Evolutionary conservation across 2,329 filamentous ascomycete species (phyloP).

Genomic region (Ustulina deusta): DNA sequence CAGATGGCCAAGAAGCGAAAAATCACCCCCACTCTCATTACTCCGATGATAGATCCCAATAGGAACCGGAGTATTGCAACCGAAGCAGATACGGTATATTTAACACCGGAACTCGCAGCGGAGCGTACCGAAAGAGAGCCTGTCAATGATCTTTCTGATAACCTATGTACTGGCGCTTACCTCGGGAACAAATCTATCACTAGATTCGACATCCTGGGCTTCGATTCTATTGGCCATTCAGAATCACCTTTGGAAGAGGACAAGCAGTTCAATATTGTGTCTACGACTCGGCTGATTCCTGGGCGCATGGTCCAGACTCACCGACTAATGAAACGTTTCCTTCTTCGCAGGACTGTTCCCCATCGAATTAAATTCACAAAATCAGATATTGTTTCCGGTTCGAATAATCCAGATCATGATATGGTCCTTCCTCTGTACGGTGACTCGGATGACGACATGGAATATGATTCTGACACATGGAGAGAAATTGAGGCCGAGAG

Average conservation of each 20-base stretch:
- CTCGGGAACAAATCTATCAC: conserved; percentile 46
- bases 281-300: conserved; percentile 20
- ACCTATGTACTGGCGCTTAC: conserved; percentile 36
- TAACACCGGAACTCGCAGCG: not conserved
- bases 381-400: conserved; percentile 46
- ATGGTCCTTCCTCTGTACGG: conserved; percentile 64
- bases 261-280: conserved; percentile 36
- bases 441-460: conserved; percentile 64
- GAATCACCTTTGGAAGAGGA: conserved; percentile 18
- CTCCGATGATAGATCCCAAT: conserved; percentile 37
- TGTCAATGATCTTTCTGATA: conserved; percentile 5
- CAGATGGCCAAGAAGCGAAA: conserved; percentile 45
- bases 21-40: conserved; percentile 43
- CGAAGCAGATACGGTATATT: conserved; percentile 44
- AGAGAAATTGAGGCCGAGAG: conserved; percentile 71
- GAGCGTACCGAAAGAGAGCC: conserved; percentile 2
- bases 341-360: conserved; percentile 33
- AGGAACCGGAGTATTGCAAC: conserved; percentile 44
- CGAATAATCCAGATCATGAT: conserved; percentile 51
- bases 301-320: conserved; percentile 46
- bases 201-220: conserved; percentile 45
- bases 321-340: conserved; percentile 43
- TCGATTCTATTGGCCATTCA: conserved; percentile 2
- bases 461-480: conserved; percentile 70
- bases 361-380: conserved; percentile 35